Evolutionary conservation across 345 rosid species (phyloP), one percentile per base, ranked within the genome.

Genomic region (Brassica rapa): DNA sequence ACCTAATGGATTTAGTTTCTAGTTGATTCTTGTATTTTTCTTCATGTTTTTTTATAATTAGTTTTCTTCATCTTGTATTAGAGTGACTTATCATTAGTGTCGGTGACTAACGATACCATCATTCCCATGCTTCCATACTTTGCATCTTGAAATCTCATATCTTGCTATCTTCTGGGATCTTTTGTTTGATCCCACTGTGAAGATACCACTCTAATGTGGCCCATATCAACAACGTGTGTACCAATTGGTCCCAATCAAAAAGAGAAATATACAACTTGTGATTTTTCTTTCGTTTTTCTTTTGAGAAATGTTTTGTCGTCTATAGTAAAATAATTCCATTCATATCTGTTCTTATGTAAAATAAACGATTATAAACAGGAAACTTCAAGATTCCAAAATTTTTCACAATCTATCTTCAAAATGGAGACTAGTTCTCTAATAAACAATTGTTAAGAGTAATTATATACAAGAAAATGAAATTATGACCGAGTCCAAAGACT

Each of bases 241-340:
- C 65, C 57, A 65, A 53, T 27, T 74, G 71, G 56, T 35, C 64
- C 56, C 71, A n/a, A 24, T 56, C 56, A 55, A 32, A 74, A 8
- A 16, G 30, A 62, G 5, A 29, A 43, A 35, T 24, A 14, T 11
- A 55, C 14, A 8, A 55, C 78, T 39, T 4, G 9, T 24, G 15
- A 2, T 2, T 59, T 37, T 71, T 35, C 2, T 8, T 7, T 0
- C 16, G 4, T 27, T 12, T 32, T 10, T 53, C 56, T 29, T 49
- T 19, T 8, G 14, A 16, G 5, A 53, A 69, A 57, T 35, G 3
- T 14, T 12, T 39, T 2, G 11, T 10, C 5, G 27, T 41, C 23
- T 16, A 5, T 30, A 64, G 9, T 19, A 19, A 19, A 19, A 19
- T 19, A 19, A 19, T 73, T 23, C n/a, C 71, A 33, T 51, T 51